A percentile compares a stretch with the other conserved stretches of the same genome.
Evolutionary conservation across 148 eudicot genomes (phyloP).

Genomic region (Camellia lanceoleosa): DNA sequence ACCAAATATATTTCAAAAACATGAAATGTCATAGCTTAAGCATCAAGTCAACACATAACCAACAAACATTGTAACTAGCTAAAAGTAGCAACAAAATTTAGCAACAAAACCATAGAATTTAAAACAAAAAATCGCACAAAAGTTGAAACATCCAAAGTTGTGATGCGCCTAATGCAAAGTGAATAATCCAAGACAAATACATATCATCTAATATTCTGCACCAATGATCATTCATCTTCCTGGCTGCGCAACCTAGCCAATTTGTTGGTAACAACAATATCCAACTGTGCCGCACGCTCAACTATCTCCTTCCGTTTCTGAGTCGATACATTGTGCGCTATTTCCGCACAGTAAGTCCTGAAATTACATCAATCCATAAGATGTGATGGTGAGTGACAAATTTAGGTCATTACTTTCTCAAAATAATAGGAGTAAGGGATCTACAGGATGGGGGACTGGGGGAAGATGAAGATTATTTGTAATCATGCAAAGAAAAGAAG

Average conservation of each 20-base stretch:
- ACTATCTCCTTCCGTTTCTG: conserved; percentile 43
- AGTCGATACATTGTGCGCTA: conserved; percentile 49
- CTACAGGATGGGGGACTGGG: not conserved
- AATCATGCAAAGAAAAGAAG: not conserved
- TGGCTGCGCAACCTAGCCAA: conserved; percentile 51
- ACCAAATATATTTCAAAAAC: not conserved
- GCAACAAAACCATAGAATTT: not conserved
- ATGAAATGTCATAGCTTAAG: not conserved
- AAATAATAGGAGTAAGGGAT: not conserved
- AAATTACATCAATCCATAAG: conserved; percentile 5
- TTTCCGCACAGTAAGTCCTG: conserved; percentile 51
- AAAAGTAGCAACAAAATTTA: not conserved
- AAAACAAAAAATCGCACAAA: not conserved
- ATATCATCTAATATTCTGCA: not conserved
- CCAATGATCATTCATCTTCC: conserved; percentile 39
- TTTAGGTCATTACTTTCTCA: not conserved
- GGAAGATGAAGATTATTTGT: not conserved
- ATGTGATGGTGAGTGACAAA: not conserved
- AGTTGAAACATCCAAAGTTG: not conserved
- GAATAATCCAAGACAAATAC: not conserved
- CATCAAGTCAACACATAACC: not conserved
- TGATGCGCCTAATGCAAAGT: not conserved
- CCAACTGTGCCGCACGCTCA: conserved; percentile 49
- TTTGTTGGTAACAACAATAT: conserved; percentile 46
- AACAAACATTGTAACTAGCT: not conserved